Conservation (phyloP, 1,284 basidiomycete genomes). For the Dichomitus squalens region DNA sequence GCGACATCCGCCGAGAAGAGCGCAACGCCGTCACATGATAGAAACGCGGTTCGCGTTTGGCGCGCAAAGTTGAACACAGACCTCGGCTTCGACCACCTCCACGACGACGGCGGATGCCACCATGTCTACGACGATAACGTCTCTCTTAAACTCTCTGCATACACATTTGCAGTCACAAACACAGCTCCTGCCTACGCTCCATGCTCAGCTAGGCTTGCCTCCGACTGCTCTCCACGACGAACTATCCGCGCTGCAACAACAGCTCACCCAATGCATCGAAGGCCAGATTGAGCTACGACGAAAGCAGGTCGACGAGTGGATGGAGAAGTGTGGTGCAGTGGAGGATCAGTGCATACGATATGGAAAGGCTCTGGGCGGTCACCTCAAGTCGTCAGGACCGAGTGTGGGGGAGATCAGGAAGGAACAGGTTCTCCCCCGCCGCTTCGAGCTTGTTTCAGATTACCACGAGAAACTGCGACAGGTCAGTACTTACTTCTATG, state of each 20-base stretch:
- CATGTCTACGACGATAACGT: slow-evolving; percentile 44
- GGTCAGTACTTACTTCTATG: slow-evolving; percentile 41
- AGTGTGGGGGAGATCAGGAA: slow-evolving; percentile 63
- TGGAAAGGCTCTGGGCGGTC: slow-evolving; percentile 65
- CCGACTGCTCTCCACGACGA: slow-evolving; percentile 76
- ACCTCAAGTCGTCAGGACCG: slow-evolving; percentile 62
- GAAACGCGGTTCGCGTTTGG: slow-evolving; percentile 21
- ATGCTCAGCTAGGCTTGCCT: slow-evolving; percentile 70
- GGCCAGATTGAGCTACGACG: slow-evolving; percentile 62
- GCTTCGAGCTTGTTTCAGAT: slow-evolving; percentile 65
- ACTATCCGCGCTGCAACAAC: slow-evolving; percentile 61
- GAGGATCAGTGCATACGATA: slow-evolving; percentile 68
- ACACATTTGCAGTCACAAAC: slow-evolving; percentile 77
- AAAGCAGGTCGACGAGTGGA: slow-evolving; percentile 73
- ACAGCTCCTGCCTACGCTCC: slow-evolving; percentile 71
- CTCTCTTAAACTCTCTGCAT: slow-evolving; percentile 75
- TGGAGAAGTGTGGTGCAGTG: slow-evolving; percentile 59
- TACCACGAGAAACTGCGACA: slow-evolving; percentile 77
- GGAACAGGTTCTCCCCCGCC: slow-evolving; percentile 61
- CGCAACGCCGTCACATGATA: slow-evolving; percentile 22
- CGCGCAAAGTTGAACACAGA: slow-evolving; percentile 16
- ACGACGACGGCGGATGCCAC: slow-evolving; percentile 20
- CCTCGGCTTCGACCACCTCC: slow-evolving; percentile 16
- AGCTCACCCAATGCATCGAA: slow-evolving; percentile 72
- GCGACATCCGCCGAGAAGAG: no score